Conservation (phyloP, 495 filamentous ascomycete species). For the Penicillium bialowiezense region DNA sequence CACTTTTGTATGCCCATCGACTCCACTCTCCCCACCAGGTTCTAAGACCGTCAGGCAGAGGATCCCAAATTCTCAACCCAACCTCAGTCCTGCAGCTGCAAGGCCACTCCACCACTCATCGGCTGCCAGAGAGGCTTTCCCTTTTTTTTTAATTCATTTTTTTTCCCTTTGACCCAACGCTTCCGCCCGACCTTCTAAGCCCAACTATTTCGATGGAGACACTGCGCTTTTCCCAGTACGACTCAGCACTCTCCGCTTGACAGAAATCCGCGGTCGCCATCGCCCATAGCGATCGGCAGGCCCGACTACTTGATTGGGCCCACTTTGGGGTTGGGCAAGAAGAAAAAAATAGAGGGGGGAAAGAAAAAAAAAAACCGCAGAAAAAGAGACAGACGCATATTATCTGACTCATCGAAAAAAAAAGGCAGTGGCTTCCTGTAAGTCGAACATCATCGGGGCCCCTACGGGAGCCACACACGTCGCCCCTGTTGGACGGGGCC, state of each 20-base stretch:
- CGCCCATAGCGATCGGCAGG: constrained; percentile 31
- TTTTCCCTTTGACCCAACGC: constrained; percentile 17
- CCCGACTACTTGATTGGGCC: constrained; percentile 16
- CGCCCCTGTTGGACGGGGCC: constrained; percentile 13
- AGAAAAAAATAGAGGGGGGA: constrained; percentile 3
- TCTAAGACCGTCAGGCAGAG: constrained; percentile 27
- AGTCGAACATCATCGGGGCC: constrained; percentile 9
- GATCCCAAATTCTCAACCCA: constrained; percentile 15
- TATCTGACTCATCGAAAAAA: constrained; percentile 11
- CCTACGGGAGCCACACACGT: constrained; percentile 16
- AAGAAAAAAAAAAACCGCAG: constrained; percentile 2
- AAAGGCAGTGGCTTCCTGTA: constrained; percentile 17
- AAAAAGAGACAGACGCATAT: too few species aligned
- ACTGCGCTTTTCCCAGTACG: constrained; percentile 22
- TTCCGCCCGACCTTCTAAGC: constrained; percentile 22
- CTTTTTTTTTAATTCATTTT: neutral
- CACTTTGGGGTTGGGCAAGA: constrained; percentile 15
- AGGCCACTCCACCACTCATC: constrained; percentile 19
- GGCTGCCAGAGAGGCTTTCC: constrained; percentile 5
- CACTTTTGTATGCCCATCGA: constrained; percentile 21
- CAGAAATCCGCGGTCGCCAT: constrained; percentile 20
- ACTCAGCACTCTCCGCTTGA: constrained; percentile 24
- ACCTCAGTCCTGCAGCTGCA: constrained; percentile 25
- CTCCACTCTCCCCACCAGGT: constrained; percentile 25
- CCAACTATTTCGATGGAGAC: constrained; percentile 32